Conservation (phyloP, 257 asterid genomes). For the Penstemon eatonii region DNA sequence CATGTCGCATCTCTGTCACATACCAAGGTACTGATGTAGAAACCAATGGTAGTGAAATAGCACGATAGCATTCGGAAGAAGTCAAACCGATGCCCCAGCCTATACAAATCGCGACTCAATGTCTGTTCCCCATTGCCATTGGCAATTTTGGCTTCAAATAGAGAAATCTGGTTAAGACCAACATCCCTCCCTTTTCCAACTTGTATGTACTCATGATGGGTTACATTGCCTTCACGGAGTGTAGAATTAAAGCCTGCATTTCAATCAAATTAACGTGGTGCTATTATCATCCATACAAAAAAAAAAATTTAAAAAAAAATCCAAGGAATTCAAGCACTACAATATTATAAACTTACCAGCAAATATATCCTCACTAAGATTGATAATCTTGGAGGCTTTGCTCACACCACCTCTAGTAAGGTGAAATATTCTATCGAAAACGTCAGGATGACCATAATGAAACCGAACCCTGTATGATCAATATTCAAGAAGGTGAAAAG, state of each 20-base stretch:
- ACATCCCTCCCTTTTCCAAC: slow-evolving; percentile 99
- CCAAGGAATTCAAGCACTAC: slow-evolving; percentile 7
- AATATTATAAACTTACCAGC: slow-evolving; percentile 58
- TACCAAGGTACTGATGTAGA: slow-evolving; percentile 97
- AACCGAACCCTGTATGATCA: slow-evolving; percentile 78
- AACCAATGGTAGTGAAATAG: slow-evolving; percentile 93
- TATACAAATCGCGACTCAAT: slow-evolving; percentile 85
- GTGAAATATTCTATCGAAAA: slow-evolving; percentile 93
- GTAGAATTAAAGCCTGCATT: slow-evolving; percentile 91
- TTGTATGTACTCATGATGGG: slow-evolving; percentile 98
- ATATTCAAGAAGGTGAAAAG: slow-evolving; percentile 13
- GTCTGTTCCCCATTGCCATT: slow-evolving; percentile 99
- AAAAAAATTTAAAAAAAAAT: no score
- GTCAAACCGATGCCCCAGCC: slow-evolving; percentile 99
- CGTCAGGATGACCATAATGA: slow-evolving; percentile 99
- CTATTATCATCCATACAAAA: slow-evolving; percentile 11
- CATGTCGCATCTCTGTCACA: slow-evolving; percentile 22
- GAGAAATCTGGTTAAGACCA: slow-evolving; percentile 95
- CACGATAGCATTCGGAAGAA: slow-evolving; percentile 94
- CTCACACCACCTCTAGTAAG: slow-evolving; percentile 98
- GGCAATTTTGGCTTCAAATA: slow-evolving; percentile 96
- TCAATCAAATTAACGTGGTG: slow-evolving; percentile 13
- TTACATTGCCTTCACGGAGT: slow-evolving; percentile 95
- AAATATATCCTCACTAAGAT: slow-evolving; percentile 93
- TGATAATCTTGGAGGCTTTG: slow-evolving; percentile 91